A percentile compares a stretch with the other conserved stretches of the same genome.
Conservation (phyloP, 176 grass and related monocot genomes). For the Triticum urartu region DNA sequence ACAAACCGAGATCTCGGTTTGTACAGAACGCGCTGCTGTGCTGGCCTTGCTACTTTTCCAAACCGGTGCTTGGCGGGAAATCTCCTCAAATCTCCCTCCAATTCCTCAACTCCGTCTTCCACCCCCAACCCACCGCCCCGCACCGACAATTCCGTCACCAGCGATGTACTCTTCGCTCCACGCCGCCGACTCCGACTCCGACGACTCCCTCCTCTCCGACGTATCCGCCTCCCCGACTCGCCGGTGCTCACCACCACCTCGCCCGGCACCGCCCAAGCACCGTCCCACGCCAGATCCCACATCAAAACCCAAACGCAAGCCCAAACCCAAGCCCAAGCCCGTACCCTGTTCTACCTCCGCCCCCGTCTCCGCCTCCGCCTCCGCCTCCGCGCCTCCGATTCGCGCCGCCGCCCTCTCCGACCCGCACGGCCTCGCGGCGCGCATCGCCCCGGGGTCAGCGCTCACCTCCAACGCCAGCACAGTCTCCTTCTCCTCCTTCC, state of each 20-base stretch:
- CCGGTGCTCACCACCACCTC: constrained; percentile 16
- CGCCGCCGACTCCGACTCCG: constrained; percentile 61
- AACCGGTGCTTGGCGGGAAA: constrained; percentile 39
- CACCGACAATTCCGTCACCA: not conserved
- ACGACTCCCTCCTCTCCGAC: constrained; percentile 66
- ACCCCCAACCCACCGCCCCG: not conserved
- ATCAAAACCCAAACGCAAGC: constrained; percentile 39
- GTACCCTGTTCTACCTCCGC: not conserved
- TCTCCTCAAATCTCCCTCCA: constrained; percentile 8
- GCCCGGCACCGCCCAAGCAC: constrained; percentile 22
- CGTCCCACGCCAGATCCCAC: constrained; percentile 17
- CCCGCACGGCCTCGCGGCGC: constrained; percentile 51
- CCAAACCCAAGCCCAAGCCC: constrained; percentile 32
- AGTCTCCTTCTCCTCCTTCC: constrained; percentile 49
- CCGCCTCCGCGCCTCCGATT: constrained; percentile 17
- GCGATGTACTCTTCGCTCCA: constrained; percentile 29
- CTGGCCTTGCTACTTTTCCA: not conserved
- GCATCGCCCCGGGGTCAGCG: constrained; percentile 33
- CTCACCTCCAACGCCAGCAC: constrained; percentile 4
- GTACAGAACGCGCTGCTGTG: not conserved
- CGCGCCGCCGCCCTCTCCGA: constrained; percentile 41
- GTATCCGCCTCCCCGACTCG: constrained; percentile 63
- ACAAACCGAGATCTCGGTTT: too few species aligned
- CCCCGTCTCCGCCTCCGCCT: too few species aligned
- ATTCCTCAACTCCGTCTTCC: not conserved